phyloP scores from a whole-genome alignment of 805 yeast genomes.

The Myxozyma neotropica region DNA sequence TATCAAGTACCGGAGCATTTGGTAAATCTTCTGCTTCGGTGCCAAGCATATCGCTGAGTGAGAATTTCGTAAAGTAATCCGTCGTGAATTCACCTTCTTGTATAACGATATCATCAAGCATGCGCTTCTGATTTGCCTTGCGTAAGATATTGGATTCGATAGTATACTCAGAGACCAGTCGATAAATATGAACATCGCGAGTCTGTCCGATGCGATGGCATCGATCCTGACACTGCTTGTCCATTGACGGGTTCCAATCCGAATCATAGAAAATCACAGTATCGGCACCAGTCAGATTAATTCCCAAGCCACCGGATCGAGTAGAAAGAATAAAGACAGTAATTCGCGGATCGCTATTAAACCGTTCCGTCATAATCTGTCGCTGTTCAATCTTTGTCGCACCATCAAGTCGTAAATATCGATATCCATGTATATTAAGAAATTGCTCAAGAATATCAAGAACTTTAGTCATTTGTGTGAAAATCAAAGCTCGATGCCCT shows the following conservation, averaged over 20 bases:
- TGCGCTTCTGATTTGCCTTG: slow-evolving; percentile 77
- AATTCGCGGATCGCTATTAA: slow-evolving; percentile 73
- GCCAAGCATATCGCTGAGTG: slow-evolving; percentile 83
- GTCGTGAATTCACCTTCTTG: slow-evolving; percentile 99
- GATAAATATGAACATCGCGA: slow-evolving; percentile 94
- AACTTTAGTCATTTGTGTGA: slow-evolving; percentile 98
- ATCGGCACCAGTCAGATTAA: slow-evolving; percentile 96
- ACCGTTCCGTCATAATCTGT: slow-evolving; percentile 88
- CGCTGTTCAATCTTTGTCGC: slow-evolving; percentile 97
- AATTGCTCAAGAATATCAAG: slow-evolving; percentile 91
- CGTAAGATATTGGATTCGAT: slow-evolving; percentile 92
- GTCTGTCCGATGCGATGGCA: slow-evolving; percentile 99
- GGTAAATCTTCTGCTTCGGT: slow-evolving; percentile 34
- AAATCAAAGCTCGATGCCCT: slow-evolving; percentile 93
- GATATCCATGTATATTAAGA: slow-evolving; percentile 88
- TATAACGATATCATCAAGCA: slow-evolving; percentile 75
- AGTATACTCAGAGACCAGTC: slow-evolving; percentile 94
- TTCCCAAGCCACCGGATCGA: slow-evolving; percentile 98
- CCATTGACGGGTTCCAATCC: slow-evolving; percentile 99
- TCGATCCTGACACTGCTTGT: slow-evolving; percentile 97
- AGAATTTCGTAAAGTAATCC: slow-evolving; percentile 85
- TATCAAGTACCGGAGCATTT: slow-evolving; percentile 32
- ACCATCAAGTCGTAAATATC: slow-evolving; percentile 95
- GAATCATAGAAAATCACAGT: slow-evolving; percentile 97
- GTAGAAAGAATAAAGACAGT: slow-evolving; percentile 85